phyloP scores from a whole-genome alignment of 495 filamentous ascomycete genomes.

The Tuber melanosporum region DNA sequence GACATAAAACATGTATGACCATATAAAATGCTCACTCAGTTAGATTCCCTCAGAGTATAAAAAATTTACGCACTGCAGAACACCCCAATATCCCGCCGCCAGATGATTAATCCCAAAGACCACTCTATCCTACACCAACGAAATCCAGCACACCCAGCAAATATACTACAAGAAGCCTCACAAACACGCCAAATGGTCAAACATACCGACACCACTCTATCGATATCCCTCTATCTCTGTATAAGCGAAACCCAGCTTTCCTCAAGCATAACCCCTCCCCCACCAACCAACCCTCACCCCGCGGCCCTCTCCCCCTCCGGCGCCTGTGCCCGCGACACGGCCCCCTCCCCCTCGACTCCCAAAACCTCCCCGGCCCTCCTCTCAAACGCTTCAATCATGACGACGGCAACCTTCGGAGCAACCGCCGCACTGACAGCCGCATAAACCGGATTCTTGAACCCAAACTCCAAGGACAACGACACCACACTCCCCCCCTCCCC shows the following conservation, averaged over 20 bases:
- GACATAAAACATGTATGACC: background rate
- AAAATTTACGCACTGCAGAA: background rate
- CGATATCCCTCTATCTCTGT: background rate
- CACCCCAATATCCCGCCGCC: background rate
- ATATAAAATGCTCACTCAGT: background rate
- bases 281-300: conserved; percentile 1
- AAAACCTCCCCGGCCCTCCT: conserved; percentile 59
- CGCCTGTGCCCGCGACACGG: background rate
- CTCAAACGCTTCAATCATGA: conserved; percentile 94
- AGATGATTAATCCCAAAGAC: background rate
- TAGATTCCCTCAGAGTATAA: background rate
- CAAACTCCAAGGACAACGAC: conserved; percentile 63
- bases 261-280: background rate
- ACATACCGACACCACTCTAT: conserved; percentile 8
- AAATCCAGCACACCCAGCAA: background rate
- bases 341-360: conserved; percentile 38
- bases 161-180: background rate
- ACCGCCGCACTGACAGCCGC: conserved; percentile 68
- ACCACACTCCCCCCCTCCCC: conserved; percentile 60
- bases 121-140: background rate
- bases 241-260: background rate
- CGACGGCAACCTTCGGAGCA: conserved; percentile 71
- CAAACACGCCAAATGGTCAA: background rate
- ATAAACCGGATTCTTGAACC: conserved; percentile 80
- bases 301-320: background rate